Percentiles rank a stretch among this genome's conserved stretches.
phyloP scores from a whole-genome alignment of 345 rosid genomes.

The Eucalyptus pauciflora region DNA sequence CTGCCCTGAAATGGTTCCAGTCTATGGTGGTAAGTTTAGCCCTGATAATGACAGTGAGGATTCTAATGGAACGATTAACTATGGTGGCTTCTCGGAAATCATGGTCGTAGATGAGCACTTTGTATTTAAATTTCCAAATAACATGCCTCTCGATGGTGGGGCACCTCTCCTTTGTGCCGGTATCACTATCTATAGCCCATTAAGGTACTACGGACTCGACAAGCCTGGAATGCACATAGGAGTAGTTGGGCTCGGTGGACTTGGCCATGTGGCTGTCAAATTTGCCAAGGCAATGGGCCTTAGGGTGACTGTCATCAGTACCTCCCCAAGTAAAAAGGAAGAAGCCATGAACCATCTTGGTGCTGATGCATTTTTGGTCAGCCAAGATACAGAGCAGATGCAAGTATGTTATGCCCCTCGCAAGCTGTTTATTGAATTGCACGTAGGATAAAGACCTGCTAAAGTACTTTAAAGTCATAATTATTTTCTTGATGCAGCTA shows the following conservation, averaged over 20 bases:
- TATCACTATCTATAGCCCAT: constrained; percentile 23
- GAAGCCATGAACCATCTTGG: constrained; percentile 25
- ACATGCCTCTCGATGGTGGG: constrained; percentile 12
- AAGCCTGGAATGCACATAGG: constrained; percentile 21
- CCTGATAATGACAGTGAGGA: background rate
- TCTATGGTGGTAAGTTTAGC: background rate
- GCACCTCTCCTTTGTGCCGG: constrained; percentile 41
- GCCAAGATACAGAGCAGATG: constrained; percentile 1
- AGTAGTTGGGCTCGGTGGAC: constrained; percentile 30
- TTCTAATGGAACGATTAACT: constrained; percentile 19
- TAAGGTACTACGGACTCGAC: constrained; percentile 10
- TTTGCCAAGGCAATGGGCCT: constrained; percentile 30
- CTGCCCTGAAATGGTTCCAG: constrained; percentile 21
- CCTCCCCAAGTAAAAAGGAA: constrained; percentile 16
- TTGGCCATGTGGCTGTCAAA: constrained; percentile 30
- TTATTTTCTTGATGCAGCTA: background rate
- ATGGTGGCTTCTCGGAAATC: constrained; percentile 25
- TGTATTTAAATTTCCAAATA: constrained; percentile 18
- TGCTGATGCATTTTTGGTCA: constrained; percentile 25
- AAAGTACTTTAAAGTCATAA: background rate
- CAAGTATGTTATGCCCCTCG: background rate
- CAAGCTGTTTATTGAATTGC: background rate
- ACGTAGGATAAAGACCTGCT: background rate
- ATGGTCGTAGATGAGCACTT: constrained; percentile 20
- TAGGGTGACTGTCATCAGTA: constrained; percentile 29